A percentile compares a stretch with the other conserved stretches of the same genome.
These are phyloP conservation scores for Magnolia sinica DNA, from an alignment of 164 flowering plant genomes.

Conservation along the genomic window DNA sequence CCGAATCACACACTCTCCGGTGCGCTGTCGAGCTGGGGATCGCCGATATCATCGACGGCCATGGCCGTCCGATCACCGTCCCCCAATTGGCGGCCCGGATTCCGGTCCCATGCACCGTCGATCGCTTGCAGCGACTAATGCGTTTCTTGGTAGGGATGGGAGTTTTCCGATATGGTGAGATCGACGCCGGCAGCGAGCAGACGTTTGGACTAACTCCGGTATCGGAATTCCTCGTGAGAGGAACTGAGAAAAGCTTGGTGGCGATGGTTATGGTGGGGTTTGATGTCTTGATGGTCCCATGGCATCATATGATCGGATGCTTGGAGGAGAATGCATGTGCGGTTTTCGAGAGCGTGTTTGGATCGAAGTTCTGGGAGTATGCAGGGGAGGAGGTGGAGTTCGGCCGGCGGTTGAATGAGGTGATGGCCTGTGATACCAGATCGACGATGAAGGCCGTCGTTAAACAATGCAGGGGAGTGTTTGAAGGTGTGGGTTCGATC, in stretches of 20 bases:
- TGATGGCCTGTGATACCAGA: conserved; percentile 3
- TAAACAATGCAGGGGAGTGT: not conserved
- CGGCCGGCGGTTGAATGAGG: not conserved
- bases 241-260: not conserved
- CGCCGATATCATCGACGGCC: not conserved
- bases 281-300: not conserved
- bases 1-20: not conserved
- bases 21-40: not conserved
- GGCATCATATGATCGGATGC: not conserved
- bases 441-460: not conserved
- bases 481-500: not conserved
- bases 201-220: not conserved
- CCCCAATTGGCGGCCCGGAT: not conserved
- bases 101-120: not conserved
- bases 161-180: not conserved
- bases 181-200: not conserved
- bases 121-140: not conserved
- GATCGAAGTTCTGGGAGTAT: not conserved
- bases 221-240: not conserved
- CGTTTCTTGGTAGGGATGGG: not conserved
- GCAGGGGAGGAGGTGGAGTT: not conserved
- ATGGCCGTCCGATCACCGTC: not conserved
- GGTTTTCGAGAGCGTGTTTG: not conserved
- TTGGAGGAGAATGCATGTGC: not conserved
- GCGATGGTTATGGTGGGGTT: not conserved